Evolutionary conservation across 495 filamentous ascomycete genomes (phyloP).

Genomic region (Annulohypoxylon stygium): DNA sequence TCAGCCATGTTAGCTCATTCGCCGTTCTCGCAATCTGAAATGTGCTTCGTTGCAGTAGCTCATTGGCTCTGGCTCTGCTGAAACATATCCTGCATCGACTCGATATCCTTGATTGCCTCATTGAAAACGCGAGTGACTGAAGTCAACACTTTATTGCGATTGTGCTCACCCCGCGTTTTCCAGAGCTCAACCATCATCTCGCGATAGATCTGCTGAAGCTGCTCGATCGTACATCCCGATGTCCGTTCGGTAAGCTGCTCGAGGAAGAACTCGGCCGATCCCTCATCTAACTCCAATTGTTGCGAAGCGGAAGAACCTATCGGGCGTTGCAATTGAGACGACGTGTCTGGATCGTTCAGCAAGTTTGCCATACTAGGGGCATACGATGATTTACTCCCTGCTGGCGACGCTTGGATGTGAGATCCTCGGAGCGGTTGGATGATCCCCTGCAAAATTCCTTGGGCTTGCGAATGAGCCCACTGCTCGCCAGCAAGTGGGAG

Average conservation of each 20-base stretch:
- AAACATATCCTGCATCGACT: conserved; percentile 68
- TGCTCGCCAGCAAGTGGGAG: conserved; percentile 51
- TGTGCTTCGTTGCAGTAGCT: background rate
- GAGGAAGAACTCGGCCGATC: conserved; percentile 67
- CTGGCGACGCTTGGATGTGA: conserved; percentile 39
- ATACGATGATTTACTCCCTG: conserved; percentile 48
- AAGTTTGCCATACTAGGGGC: conserved; percentile 52
- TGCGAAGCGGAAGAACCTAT: conserved; percentile 50
- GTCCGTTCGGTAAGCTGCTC: conserved; percentile 71
- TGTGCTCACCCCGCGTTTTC: conserved; percentile 80
- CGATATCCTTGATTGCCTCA: conserved; percentile 83
- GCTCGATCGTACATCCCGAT: conserved; percentile 88
- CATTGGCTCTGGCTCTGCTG: conserved; percentile 50
- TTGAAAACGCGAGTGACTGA: conserved; percentile 78
- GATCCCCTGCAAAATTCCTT: conserved; percentile 59
- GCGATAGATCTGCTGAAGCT: conserved; percentile 94
- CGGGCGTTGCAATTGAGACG: conserved; percentile 49
- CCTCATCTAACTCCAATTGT: conserved; percentile 70
- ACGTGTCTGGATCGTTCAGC: conserved; percentile 53
- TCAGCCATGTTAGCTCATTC: background rate
- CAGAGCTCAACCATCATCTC: conserved; percentile 90
- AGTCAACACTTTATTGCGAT: conserved; percentile 77
- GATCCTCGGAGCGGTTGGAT: conserved; percentile 53
- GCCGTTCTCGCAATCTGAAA: background rate
- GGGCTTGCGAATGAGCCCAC: conserved; percentile 67